Conservation (phyloP, 2,329 filamentous ascomycete species). For the Apiospora pterosperma region DNA sequence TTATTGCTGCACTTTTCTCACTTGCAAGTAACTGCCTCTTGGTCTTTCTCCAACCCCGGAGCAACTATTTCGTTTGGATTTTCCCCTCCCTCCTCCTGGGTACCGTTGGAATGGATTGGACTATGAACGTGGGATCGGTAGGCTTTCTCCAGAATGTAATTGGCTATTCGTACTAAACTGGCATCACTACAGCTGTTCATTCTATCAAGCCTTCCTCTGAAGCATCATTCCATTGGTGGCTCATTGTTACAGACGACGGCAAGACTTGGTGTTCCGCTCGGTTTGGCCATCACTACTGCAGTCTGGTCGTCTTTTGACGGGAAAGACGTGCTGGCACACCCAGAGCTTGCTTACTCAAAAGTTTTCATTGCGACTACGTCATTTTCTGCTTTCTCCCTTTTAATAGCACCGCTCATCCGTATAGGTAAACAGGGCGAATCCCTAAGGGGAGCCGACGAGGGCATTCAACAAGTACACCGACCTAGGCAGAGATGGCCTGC, state of each 20-base stretch:
- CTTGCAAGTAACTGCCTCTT: constrained; percentile 26
- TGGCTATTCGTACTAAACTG: constrained; percentile 8
- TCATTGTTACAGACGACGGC: constrained; percentile 28
- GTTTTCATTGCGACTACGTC: constrained; percentile 27
- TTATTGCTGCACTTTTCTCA: constrained; percentile 20
- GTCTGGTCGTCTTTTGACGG: constrained; percentile 29
- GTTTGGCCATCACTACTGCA: constrained; percentile 28
- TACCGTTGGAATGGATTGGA: constrained; percentile 31
- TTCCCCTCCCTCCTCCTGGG: constrained; percentile 29
- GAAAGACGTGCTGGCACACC: constrained; percentile 13
- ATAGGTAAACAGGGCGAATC: constrained; percentile 24
- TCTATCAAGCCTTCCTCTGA: constrained; percentile 24
- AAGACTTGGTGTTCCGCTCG: constrained; percentile 28
- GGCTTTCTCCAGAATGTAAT: constrained; percentile 7
- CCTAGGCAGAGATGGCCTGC: constrained; percentile 30
- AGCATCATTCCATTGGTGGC: constrained; percentile 27
- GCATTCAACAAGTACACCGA: constrained; percentile 14
- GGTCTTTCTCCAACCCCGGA: constrained; percentile 24
- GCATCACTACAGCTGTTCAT: constrained; percentile 21
- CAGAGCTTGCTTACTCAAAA: constrained; percentile 25
- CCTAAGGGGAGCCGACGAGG: constrained; percentile 1
- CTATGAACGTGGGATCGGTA: constrained; percentile 31
- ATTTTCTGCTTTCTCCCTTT: constrained; percentile 25
- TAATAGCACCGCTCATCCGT: constrained; percentile 26
- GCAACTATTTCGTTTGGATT: constrained; percentile 27